Evolutionary conservation across 1,284 basidiomycete genomes (phyloP), one percentile per base, ranked within the genome.

Genomic region (Trametes sp.): DNA sequence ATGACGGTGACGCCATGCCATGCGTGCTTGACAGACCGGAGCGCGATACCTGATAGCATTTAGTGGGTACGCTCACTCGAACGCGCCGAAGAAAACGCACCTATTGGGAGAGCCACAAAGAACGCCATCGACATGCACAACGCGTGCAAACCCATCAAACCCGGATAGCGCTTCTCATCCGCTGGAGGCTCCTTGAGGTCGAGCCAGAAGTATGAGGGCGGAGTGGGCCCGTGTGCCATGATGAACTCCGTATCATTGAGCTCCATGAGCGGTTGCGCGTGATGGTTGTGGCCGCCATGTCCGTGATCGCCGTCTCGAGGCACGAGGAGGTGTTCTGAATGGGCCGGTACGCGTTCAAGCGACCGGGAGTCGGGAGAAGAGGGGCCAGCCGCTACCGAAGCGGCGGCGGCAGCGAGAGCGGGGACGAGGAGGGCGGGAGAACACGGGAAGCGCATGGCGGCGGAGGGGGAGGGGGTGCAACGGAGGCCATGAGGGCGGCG

Each of bases 121-220:
- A 93, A 94, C 10, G 92, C 91, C 4, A 88, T 71, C 61, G 77
- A 80, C 89, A 94, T 92, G 71, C 85, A 84, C 3, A 87, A 61
- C 24, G 80, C 84, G 74, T 95, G 93, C 2, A 85, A 74, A 44
- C 82, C 79, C 78, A 94, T 91, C 53, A 93, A 76, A 13, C 82
- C 82, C 23, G 88, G 87, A 72, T 89, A 83, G 44, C 85, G 80
- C 28, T 77, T 69, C 48, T 81, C 75, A 16, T 76, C 74, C 13
- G 78, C 74, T 59, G 81, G 80, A 3, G 74, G 76, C 57, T 85
- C 81, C 44, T 89, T 86, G 69, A 87, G 84, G 73, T 94, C 92
- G 67, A 90, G 84, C 8, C 89, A 87, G 76, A 87, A 93, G 73
- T 94, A 95, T 4, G 92, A 93, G 0, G 88, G 85, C 0, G 90